Evolutionary conservation across 1,284 basidiomycete species (phyloP).

Genomic region (Fomitiporia mediterranea): DNA sequence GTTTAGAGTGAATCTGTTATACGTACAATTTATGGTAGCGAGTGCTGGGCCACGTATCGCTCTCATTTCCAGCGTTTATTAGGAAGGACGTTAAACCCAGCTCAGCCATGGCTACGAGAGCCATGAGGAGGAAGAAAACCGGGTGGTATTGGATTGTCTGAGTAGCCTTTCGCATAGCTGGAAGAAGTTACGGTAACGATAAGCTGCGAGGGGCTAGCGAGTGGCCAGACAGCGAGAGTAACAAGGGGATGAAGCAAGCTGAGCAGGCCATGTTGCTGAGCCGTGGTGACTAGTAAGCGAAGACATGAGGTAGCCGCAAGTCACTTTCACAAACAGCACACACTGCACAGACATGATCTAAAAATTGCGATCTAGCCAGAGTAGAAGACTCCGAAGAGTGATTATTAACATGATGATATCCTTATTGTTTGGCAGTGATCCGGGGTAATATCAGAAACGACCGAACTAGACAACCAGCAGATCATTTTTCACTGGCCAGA

Average conservation of each 20-base stretch:
- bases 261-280: conserved; percentile 2
- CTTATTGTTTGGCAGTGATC: too few species aligned
- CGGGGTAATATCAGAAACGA: too few species aligned
- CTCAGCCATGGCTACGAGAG: conserved; percentile 61
- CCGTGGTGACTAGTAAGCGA: conserved; percentile 4
- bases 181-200: neutral
- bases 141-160: conserved; percentile 49
- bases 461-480: too few species aligned
- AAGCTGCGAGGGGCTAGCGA: neutral
- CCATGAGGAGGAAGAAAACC: conserved; percentile 64
- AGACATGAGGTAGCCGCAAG: conserved; percentile 17
- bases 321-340: conserved; percentile 5
- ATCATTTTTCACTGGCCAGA: too few species aligned
- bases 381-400: neutral
- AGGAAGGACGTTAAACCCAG: conserved; percentile 67
- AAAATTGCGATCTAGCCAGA: too few species aligned
- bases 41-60: conserved; percentile 51
- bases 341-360: neutral
- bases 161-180: conserved; percentile 17
- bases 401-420: neutral
- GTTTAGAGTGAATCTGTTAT: neutral
- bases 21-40: conserved; percentile 65
- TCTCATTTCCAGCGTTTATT: conserved; percentile 58
- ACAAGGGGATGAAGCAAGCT: neutral
- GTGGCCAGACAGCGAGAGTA: conserved; percentile 1